phyloP scores from a whole-genome alignment of 108 stramenopile species.

The Mediolabrus comicus region DNA sequence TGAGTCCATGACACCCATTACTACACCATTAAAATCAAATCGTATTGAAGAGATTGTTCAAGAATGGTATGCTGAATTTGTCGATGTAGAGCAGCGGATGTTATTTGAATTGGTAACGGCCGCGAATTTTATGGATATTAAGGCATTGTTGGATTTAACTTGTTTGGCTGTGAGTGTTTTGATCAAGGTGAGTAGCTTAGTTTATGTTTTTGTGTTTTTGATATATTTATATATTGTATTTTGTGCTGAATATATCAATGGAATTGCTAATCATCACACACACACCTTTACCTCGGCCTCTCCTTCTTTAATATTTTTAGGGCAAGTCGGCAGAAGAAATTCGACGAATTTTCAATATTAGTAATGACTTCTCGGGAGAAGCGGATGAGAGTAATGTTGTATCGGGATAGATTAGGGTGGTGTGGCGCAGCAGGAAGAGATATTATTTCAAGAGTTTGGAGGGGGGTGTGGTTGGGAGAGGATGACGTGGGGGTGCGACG shows the following conservation, averaged over 20 bases:
- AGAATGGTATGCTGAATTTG: conserved; percentile 97
- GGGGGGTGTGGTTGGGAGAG: too few relatives aligned
- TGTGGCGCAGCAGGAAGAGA: background rate
- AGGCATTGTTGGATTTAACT: conserved; percentile 75
- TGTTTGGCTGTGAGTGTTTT: conserved; percentile 49
- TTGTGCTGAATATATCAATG: background rate
- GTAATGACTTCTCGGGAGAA: conserved; percentile 93
- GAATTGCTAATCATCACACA: background rate
- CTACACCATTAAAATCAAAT: conserved; percentile 92
- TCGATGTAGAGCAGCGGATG: conserved; percentile 68
- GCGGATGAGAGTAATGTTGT: conserved; percentile 68
- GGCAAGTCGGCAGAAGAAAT: conserved; percentile 95
- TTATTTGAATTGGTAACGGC: conserved; percentile 78
- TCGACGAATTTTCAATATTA: conserved; percentile 95
- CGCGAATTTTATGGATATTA: conserved; percentile 86
- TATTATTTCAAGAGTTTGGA: background rate
- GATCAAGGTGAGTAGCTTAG: conserved; percentile 41
- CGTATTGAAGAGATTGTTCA: conserved; percentile 96
- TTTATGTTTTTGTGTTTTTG: background rate
- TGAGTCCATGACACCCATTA: conserved; percentile 87
- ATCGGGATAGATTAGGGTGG: background rate
- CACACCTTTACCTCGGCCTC: conserved; percentile 58
- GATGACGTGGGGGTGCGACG: too few relatives aligned
- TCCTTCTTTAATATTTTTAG: conserved; percentile 49
- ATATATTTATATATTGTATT: background rate